A percentile compares a stretch with the other conserved stretches of the same genome.
phyloP scores from a whole-genome alignment of 352 stramenopile species.

The Aphanomyces invadans region DNA sequence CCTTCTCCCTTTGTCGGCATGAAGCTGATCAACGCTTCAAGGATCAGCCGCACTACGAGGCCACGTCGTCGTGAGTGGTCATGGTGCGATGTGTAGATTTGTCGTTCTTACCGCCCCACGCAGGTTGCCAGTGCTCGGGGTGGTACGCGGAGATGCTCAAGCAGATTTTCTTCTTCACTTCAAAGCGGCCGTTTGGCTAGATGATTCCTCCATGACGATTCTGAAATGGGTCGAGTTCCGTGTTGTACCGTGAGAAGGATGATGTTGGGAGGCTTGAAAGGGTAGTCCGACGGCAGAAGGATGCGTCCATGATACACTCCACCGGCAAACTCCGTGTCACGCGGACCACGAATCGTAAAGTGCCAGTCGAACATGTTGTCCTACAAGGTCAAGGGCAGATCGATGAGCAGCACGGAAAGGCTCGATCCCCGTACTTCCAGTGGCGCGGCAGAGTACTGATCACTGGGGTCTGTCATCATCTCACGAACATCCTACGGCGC shows the following conservation, averaged over 20 bases:
- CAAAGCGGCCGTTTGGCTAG: constrained; percentile 93
- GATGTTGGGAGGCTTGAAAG: constrained; percentile 97
- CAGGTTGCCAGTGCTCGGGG: constrained; percentile 96
- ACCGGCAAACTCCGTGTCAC: constrained; percentile 93
- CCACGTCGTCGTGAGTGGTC: neutral
- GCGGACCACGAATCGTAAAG: constrained; percentile 97
- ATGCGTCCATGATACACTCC: constrained; percentile 98
- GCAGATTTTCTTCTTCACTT: constrained; percentile 98
- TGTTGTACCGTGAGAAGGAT: constrained; percentile 89
- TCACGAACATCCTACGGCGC: constrained; percentile 71
- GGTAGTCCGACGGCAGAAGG: constrained; percentile 89
- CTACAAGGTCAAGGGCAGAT: constrained; percentile 25
- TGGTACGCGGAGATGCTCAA: constrained; percentile 96
- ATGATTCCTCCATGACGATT: neutral
- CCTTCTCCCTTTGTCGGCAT: constrained; percentile 87
- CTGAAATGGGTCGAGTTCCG: neutral
- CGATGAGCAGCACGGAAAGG: neutral
- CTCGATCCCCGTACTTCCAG: constrained; percentile 51
- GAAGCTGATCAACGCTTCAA: constrained; percentile 98
- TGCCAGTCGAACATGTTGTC: constrained; percentile 92
- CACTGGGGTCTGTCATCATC: constrained; percentile 82
- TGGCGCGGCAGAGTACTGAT: constrained; percentile 69
- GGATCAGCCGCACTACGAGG: constrained; percentile 89
- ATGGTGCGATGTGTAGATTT: constrained; percentile 15
- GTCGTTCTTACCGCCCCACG: constrained; percentile 82